These are phyloP conservation scores for Cryphonectria carpinicola DNA, from an alignment of 2,329 filamentous ascomycete species.

Conservation along the genomic window DNA sequence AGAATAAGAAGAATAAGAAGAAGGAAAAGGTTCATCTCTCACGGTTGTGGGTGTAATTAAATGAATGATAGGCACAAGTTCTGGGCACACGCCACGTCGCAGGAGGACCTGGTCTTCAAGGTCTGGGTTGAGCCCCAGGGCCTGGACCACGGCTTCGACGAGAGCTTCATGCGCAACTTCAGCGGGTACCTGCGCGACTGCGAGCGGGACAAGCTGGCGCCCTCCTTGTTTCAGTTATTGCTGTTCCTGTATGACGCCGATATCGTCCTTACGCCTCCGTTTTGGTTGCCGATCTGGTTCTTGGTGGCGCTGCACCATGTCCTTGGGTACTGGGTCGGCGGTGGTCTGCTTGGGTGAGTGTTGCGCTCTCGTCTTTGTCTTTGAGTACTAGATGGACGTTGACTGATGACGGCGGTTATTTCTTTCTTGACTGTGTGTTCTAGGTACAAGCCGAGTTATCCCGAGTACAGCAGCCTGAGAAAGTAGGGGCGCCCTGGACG, in stretches of 20 bases:
- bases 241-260: constrained; percentile 21
- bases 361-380: not conserved
- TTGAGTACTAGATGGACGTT: not conserved
- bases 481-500: not conserved
- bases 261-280: constrained; percentile 23
- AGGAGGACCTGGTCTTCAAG: constrained; percentile 23
- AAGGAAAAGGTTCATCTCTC: not conserved
- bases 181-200: constrained; percentile 20
- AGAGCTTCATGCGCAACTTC: constrained; percentile 25
- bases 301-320: constrained; percentile 21
- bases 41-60: too few species aligned
- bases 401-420: not conserved
- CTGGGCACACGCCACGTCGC: constrained; percentile 15
- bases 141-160: constrained; percentile 25
- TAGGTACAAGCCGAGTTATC: constrained; percentile 21
- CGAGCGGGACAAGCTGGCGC: constrained; percentile 7
- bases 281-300: constrained; percentile 24
- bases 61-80: constrained; percentile 14
- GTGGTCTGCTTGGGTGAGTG: constrained; percentile 24
- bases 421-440: not conserved
- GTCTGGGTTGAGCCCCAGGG: constrained; percentile 25
- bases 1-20: too few species aligned
- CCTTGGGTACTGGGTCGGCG: constrained; percentile 24
- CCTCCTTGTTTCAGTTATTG: constrained; percentile 25
- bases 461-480: constrained; percentile 17